Base-by-base conservation (phyloP, 257 asterid genomes). In the Nicotiana paniculata region DNA sequence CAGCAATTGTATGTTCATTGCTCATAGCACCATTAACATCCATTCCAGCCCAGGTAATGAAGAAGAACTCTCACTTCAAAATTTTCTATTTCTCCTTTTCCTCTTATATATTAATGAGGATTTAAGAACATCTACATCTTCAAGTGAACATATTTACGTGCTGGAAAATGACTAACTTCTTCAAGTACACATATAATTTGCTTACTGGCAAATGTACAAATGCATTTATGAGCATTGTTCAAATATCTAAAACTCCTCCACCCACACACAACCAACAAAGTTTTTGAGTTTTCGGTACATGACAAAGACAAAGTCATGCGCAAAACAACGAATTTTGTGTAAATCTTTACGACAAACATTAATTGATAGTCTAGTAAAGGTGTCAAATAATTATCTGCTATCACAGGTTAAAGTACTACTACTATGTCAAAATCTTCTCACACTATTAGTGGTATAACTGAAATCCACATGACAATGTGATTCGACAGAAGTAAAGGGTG, bases 1-100 rank as follows among this genome's bases (percentile, higher is more conserved):
- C 75, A 79, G 48, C 33, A 89, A 88, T 9, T 90, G 95, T 89
- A 81, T 84, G 93, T 92, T 88, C 88, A 51, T 88, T 78, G 85
- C 93, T 83, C 95, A 90, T 57, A 89, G 86, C 81, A 86, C 92
- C 87, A 85, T 92, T 8, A 77, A 82, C 88, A 82, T 90, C 82
- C 86, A 72, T 81, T 79, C 89, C 6, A 89, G 88, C 77, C 92
- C 94, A 55, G 96, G 97, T 91, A 82, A 43, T 43, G 2, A 43
- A 82, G 66, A 15, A 7, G 6, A 74, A 74, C 16, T 74, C 26
- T 13, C 9, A 48, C 7, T 75, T 51, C 37, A 3, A 66, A n/a
- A 24, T 74, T 26, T 74, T 33, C 51, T 33, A 16, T 67, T 33
- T 33, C 58, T 15, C 18, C 18, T 10, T 53, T 11, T 15, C 58